Percentiles rank a stretch among this genome's conserved stretches.
Conservation (phyloP, 169 alveolate genomes). For the Cryptosporidium felis region DNA sequence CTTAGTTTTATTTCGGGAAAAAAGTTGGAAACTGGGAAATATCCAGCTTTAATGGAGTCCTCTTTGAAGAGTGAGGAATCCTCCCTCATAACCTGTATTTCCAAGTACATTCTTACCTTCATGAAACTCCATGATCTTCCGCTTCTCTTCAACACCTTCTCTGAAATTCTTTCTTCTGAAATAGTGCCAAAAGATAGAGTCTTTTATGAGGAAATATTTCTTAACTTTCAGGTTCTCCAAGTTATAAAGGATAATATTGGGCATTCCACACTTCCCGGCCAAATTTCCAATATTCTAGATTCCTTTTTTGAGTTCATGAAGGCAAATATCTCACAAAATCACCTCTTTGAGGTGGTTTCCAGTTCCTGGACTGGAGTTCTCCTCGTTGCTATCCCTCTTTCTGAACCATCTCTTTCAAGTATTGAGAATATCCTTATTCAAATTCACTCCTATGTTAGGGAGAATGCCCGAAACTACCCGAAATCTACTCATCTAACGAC, state of each 20-base stretch:
- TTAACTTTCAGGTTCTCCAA: not conserved
- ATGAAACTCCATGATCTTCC: slow-evolving; percentile 37
- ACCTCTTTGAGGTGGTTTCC: not conserved
- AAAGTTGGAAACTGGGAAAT: not conserved
- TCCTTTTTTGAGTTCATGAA: slow-evolving; percentile 8
- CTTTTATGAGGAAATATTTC: not conserved
- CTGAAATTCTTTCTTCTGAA: not conserved
- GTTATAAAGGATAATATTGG: not conserved
- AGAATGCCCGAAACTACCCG: not conserved
- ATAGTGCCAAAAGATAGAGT: not conserved
- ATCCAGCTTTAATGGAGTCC: too few relatives aligned
- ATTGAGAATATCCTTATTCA: not conserved
- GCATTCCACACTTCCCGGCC: slow-evolving; percentile 14
- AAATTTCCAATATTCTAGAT: not conserved
- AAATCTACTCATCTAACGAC: not conserved
- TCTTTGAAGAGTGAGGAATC: not conserved
- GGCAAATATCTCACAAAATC: not conserved
- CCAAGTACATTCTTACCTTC: slow-evolving; percentile 6
- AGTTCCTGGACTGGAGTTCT: slow-evolving; percentile 44
- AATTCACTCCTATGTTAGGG: not conserved
- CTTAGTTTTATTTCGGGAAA: not conserved
- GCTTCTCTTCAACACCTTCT: not conserved
- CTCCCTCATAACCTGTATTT: slow-evolving; percentile 14
- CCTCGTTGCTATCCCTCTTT: not conserved
- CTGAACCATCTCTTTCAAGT: not conserved